Conservation (phyloP, 192 early-diverging fungal species). For the Cetraspora pellucida region DNA sequence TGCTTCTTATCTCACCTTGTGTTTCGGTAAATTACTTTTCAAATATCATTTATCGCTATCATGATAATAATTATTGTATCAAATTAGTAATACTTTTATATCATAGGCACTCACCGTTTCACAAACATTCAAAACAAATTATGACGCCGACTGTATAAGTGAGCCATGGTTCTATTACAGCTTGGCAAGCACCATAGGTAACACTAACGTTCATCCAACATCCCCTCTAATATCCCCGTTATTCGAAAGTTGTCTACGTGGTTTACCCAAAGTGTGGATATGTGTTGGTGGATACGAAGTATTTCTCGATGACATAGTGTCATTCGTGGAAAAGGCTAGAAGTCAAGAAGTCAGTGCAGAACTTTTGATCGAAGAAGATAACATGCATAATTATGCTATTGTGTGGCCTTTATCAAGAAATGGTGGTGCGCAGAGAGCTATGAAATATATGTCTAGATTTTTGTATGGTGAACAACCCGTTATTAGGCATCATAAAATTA, state of each 20-base stretch:
- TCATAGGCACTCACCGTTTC: background rate
- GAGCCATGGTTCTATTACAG: background rate
- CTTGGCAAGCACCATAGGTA: background rate
- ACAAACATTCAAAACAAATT: background rate
- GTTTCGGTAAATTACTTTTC: background rate
- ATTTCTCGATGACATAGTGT: background rate
- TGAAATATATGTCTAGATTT: slow-evolving; percentile 8
- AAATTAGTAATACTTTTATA: background rate
- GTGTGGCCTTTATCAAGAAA: background rate
- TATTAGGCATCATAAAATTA: too few species aligned
- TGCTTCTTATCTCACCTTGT: slow-evolving; percentile 18
- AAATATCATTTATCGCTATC: background rate
- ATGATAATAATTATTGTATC: background rate
- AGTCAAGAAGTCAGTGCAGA: background rate
- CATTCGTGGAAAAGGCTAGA: slow-evolving; percentile 9
- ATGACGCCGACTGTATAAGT: background rate
- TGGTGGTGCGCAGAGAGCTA: slow-evolving; percentile 4
- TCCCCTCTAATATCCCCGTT: slow-evolving; percentile 15
- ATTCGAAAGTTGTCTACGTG: slow-evolving; percentile 9
- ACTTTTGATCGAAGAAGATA: background rate
- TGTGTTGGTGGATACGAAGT: slow-evolving; percentile 27
- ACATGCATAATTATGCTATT: slow-evolving; percentile 26
- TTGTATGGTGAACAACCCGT: background rate
- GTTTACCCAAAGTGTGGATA: slow-evolving; percentile 10
- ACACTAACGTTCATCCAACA: background rate